A percentile compares a stretch with the other conserved stretches of the same genome.
Evolutionary conservation across 306 rosid genomes (phyloP).

Genomic region (Carpinus viminea): DNA sequence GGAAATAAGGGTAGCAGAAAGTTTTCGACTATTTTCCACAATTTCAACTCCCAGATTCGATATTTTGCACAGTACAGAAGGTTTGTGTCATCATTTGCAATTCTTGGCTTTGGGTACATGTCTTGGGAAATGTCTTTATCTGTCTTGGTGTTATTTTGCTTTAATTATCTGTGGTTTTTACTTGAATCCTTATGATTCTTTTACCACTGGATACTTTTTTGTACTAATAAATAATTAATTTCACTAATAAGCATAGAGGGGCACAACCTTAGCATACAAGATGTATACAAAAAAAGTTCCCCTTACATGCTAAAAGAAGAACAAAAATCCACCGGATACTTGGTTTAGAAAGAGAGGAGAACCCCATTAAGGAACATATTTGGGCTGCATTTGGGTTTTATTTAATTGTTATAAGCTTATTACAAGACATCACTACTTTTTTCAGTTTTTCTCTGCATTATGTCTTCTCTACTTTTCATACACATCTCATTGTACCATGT

Average conservation of each 20-base stretch:
- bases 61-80: slow-evolving; percentile 48
- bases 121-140: not conserved
- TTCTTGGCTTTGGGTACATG: not conserved
- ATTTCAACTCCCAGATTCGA: slow-evolving; percentile 60
- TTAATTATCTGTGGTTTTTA: not conserved
- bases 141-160: not conserved
- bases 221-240: too few species aligned
- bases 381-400: not conserved
- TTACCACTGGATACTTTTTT: not conserved
- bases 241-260: too few species aligned
- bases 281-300: too few species aligned
- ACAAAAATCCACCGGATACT: not conserved
- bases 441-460: not conserved
- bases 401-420: not conserved
- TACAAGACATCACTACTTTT: not conserved
- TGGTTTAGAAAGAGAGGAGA: not conserved
- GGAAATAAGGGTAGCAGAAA: slow-evolving; percentile 81
- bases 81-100: slow-evolving; percentile 33
- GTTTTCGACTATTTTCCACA: slow-evolving; percentile 78
- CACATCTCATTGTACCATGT: not conserved
- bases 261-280: too few species aligned
- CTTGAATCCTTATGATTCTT: not conserved
- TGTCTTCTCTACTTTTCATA: not conserved
- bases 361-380: not conserved
- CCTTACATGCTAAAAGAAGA: too few species aligned